These are phyloP conservation scores for Achaetomium macrosporum DNA, from an alignment of 2,329 filamentous ascomycete genomes.

Conservation along the genomic window DNA sequence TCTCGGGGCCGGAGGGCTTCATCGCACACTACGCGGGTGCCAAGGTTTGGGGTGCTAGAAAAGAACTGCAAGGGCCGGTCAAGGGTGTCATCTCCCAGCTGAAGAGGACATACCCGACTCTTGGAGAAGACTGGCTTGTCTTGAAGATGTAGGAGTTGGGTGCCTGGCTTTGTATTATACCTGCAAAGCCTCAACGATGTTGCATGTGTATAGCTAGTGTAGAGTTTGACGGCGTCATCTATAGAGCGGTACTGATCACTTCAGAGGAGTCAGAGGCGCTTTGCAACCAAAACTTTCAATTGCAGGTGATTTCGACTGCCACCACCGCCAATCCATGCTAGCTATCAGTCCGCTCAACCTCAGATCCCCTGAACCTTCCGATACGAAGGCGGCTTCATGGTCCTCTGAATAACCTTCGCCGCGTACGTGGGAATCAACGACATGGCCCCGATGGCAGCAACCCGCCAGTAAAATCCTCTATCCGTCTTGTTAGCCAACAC, in stretches of 20 bases:
- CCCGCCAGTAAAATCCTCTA: conserved; percentile 84
- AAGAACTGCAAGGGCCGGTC: conserved; percentile 68
- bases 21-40: conserved; percentile 72
- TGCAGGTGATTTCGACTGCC: background rate
- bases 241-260: background rate
- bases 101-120: conserved; percentile 38
- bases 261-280: background rate
- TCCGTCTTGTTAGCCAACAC: background rate
- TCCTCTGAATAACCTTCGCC: conserved; percentile 76
- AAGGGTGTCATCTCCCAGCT: conserved; percentile 61
- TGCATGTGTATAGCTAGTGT: background rate
- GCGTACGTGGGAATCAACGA: conserved; percentile 82
- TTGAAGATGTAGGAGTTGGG: conserved; percentile 41
- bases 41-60: conserved; percentile 68
- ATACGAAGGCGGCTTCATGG: conserved; percentile 87
- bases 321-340: conserved; percentile 18
- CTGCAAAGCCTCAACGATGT: background rate
- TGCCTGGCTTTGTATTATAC: background rate
- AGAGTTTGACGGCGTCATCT: background rate
- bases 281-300: background rate
- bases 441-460: conserved; percentile 71
- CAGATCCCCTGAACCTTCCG: conserved; percentile 78
- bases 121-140: conserved; percentile 44
- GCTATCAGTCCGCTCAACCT: conserved; percentile 13
- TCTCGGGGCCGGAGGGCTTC: conserved; percentile 91